Evolutionary conservation across 2,329 filamentous ascomycete genomes (phyloP).

Genomic region (Passalora sequoiae): DNA sequence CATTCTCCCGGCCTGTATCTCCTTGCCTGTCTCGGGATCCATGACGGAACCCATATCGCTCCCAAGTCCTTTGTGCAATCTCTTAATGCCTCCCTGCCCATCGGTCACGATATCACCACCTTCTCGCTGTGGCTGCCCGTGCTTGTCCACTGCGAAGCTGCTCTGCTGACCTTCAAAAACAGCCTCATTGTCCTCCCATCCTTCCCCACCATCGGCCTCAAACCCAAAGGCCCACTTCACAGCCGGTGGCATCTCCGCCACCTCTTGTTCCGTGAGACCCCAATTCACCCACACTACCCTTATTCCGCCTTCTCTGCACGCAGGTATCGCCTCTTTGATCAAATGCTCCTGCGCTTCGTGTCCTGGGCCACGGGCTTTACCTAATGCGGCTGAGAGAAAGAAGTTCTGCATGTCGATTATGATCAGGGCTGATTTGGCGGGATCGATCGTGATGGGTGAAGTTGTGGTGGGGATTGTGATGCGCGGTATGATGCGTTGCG

Average conservation of each 20-base stretch:
- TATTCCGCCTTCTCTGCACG: constrained; percentile 48
- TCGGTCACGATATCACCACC: constrained; percentile 16
- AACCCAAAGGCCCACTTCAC: constrained; percentile 48
- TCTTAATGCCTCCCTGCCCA: constrained; percentile 23
- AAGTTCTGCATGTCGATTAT: constrained; percentile 35
- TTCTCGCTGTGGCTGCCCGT: constrained; percentile 15
- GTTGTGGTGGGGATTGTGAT: constrained; percentile 27
- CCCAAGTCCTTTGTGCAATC: constrained; percentile 32
- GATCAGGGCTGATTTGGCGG: constrained; percentile 32
- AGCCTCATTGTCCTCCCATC: constrained; percentile 11
- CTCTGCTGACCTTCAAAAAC: constrained; percentile 15
- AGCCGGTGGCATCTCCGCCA: constrained; percentile 48
- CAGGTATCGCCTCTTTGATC: constrained; percentile 42
- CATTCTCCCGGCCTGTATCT: constrained; percentile 40
- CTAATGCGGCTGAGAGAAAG: constrained; percentile 33
- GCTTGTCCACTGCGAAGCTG: constrained; percentile 23
- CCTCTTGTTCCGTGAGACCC: constrained; percentile 52
- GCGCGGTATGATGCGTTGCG: constrained; percentile 21
- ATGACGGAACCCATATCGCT: constrained; percentile 27
- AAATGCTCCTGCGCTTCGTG: constrained; percentile 41
- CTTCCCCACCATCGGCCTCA: constrained; percentile 24
- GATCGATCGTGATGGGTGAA: constrained; percentile 31
- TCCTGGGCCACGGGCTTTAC: constrained; percentile 35
- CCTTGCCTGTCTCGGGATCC: constrained; percentile 39
- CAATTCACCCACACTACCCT: constrained; percentile 54